phyloP scores from a whole-genome alignment of 441 rosid genomes.

The Erodium trifolium region DNA sequence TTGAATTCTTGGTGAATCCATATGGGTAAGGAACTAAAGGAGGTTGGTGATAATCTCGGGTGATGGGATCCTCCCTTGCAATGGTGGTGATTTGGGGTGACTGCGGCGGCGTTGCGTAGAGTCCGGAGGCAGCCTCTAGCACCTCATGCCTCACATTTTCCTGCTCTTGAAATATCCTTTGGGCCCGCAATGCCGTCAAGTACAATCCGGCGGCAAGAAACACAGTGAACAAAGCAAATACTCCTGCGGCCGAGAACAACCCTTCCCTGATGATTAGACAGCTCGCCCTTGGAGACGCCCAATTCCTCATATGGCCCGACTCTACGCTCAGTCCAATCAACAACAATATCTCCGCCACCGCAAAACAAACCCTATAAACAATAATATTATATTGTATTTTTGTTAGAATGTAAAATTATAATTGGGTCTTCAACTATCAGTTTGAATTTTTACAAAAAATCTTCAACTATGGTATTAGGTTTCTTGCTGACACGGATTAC shows the following conservation, averaged over 20 bases:
- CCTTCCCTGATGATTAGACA: constrained; percentile 65
- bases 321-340: constrained; percentile 74
- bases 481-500: too few relatives aligned
- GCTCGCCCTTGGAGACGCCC: constrained; percentile 57
- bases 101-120: constrained; percentile 61
- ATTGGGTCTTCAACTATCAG: too few relatives aligned
- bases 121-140: constrained; percentile 41
- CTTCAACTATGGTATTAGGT: too few relatives aligned
- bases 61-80: constrained; percentile 49
- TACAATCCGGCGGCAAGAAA: constrained; percentile 60
- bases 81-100: constrained; percentile 45
- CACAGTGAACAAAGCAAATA: constrained; percentile 50
- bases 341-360: constrained; percentile 62
- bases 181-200: constrained; percentile 37
- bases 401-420: too few relatives aligned
- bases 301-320: constrained; percentile 76
- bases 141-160: constrained; percentile 24
- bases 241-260: constrained; percentile 70
- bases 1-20: background rate
- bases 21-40: background rate
- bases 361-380: constrained; percentile 65
- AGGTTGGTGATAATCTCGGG: background rate
- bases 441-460: too few relatives aligned
- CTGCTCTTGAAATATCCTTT: constrained; percentile 39
- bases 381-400: too few relatives aligned